These are phyloP conservation scores for Opeltia flavorubescens DNA, from an alignment of 495 filamentous ascomycete genomes.

Conservation along the genomic window DNA sequence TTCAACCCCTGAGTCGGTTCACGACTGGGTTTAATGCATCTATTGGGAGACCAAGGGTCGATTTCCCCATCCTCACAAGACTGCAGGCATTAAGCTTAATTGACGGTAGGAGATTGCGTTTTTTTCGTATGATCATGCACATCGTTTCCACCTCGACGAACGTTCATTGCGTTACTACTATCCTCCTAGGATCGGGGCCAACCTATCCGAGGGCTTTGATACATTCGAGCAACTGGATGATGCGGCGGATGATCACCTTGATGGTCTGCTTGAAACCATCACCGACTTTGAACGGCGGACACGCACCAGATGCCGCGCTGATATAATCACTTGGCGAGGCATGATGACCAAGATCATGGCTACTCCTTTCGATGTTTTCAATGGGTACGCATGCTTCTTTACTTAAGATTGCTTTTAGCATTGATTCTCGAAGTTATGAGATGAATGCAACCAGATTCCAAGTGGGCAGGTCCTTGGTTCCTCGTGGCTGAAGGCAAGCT, in stretches of 20 bases:
- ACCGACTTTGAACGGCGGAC: slow-evolving; percentile 52
- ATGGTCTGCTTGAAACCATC: slow-evolving; percentile 68
- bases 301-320: slow-evolving; percentile 51
- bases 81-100: background rate
- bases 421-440: slow-evolving; percentile 51
- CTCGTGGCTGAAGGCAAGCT: background rate
- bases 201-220: slow-evolving; percentile 70
- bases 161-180: slow-evolving; percentile 81
- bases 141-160: slow-evolving; percentile 58
- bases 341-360: slow-evolving; percentile 99
- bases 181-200: slow-evolving; percentile 51
- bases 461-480: slow-evolving; percentile 34
- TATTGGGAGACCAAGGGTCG: slow-evolving; percentile 55
- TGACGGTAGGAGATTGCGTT: slow-evolving; percentile 61
- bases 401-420: background rate
- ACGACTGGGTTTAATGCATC: slow-evolving; percentile 38
- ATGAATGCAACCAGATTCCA: slow-evolving; percentile 91
- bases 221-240: slow-evolving; percentile 74
- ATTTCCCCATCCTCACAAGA: slow-evolving; percentile 7
- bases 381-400: slow-evolving; percentile 40
- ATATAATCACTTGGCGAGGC: slow-evolving; percentile 87
- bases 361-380: slow-evolving; percentile 64
- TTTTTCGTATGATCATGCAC: slow-evolving; percentile 83
- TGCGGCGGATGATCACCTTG: slow-evolving; percentile 70
- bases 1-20: slow-evolving; percentile 50